Base-by-base conservation (phyloP, 2,329 filamentous ascomycete species). In the Aspergillus jensenii region DNA sequence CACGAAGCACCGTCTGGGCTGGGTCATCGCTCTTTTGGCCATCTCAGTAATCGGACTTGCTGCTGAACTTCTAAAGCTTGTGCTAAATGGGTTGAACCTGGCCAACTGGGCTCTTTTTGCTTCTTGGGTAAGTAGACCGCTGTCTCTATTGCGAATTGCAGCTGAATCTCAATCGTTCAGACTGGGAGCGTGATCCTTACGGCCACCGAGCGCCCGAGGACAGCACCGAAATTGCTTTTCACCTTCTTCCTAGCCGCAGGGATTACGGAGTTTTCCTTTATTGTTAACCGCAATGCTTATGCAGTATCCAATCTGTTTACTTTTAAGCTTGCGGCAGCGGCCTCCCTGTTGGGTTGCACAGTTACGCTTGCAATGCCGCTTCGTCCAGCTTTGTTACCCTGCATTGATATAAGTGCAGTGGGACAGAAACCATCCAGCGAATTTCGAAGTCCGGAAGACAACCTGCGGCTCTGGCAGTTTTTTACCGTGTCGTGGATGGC, bases 401-500 rank as follows among this genome's bases (percentile, higher is more conserved):
- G 70, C 3, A 72, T 81, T 8, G 82, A 81, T 1, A 90, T 93
- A 56, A 86, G 86, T 52, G 74, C 76, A 15, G 79, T 84, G 2
- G 85, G 82, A 53, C 76, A 79, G 17, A 62, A 74, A 4, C 85
- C 90, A 1, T 87, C 82, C 0, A 79, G 76, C 3, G 73, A 80
- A 2, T 76, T 90, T n/a, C 87, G 91, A 31, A 87, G 83, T 48
- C 88, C 92, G 0, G 92, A 96, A 71, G 92, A 96, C 65, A 86
- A 89, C 62, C 72, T 96, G 23, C 89, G 83, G 0, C 78, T 93
- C 1, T 92, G 90, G 83, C 89, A 93, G 64, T 96, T 91, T 75
- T 89, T 93, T 84, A 88, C 85, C 6, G 88, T 96, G 27, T 90
- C 85, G 0, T 96, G 92, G 92, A 88, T 96, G 76, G 79, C 80